These are phyloP conservation scores for Blastomyces percursus DNA, from an alignment of 2,329 filamentous ascomycete species.

Conservation along the genomic window DNA sequence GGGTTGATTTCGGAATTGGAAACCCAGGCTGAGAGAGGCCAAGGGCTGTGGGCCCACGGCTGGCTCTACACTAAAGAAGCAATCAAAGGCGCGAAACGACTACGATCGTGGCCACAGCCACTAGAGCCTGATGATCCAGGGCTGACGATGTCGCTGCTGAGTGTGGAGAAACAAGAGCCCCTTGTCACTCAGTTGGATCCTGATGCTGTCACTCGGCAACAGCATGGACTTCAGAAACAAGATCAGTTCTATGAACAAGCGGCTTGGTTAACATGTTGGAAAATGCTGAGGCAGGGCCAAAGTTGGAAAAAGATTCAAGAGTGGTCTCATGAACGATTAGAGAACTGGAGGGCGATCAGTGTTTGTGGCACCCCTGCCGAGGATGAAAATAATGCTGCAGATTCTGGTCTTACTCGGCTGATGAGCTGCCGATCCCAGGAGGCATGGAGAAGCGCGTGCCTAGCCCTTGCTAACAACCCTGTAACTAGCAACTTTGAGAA, in stretches of 20 bases:
- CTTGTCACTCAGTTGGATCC: constrained; percentile 85
- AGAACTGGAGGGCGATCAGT: constrained; percentile 79
- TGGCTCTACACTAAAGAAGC: constrained; percentile 86
- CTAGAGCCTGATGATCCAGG: constrained; percentile 53
- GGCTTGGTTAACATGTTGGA: constrained; percentile 89
- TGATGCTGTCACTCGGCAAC: constrained; percentile 77
- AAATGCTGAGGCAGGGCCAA: constrained; percentile 78
- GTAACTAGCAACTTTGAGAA: constrained; percentile 67
- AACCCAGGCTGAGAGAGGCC: constrained; percentile 60
- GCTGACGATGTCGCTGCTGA: constrained; percentile 47
- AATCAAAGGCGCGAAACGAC: constrained; percentile 80
- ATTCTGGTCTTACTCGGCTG: constrained; percentile 31
- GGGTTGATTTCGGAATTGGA: constrained; percentile 66
- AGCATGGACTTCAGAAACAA: constrained; percentile 66
- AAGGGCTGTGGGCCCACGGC: constrained; percentile 70
- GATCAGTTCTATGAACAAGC: constrained; percentile 84
- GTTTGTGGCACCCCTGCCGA: constrained; percentile 48
- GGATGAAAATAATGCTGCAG: constrained; percentile 19
- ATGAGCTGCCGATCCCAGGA: constrained; percentile 33
- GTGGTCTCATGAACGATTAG: constrained; percentile 76
- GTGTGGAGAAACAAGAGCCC: constrained; percentile 48
- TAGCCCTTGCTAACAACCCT: constrained; percentile 46
- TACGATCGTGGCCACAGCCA: constrained; percentile 55
- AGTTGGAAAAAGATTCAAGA: constrained; percentile 62
- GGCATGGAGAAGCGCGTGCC: constrained; percentile 29